Percentiles rank a stretch among this genome's conserved stretches.
phyloP scores from a whole-genome alignment of 2,329 filamentous ascomycete genomes.

The Talaromyces sp. region DNA sequence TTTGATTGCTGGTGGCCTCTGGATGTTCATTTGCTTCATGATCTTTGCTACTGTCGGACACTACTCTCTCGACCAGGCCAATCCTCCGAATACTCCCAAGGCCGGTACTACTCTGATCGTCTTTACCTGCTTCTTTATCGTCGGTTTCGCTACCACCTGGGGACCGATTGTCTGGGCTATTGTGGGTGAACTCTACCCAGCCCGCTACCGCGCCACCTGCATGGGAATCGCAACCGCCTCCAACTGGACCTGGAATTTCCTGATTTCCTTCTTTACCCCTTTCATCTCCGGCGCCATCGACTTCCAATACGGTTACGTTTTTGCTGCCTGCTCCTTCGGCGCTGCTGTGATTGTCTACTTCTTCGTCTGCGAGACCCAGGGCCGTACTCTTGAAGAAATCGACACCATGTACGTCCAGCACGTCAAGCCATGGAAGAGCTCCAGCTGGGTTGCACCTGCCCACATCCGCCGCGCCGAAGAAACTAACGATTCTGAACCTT shows the following conservation, averaged over 20 bases:
- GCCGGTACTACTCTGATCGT: slow-evolving; percentile 68
- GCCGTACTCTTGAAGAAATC: slow-evolving; percentile 72
- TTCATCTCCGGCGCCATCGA: slow-evolving; percentile 71
- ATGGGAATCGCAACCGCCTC: slow-evolving; percentile 74
- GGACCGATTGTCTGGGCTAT: slow-evolving; percentile 56
- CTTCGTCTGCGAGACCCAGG: slow-evolving; percentile 72
- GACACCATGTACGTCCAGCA: slow-evolving; percentile 71
- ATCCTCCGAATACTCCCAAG: slow-evolving; percentile 43
- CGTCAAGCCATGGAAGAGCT: slow-evolving; percentile 62
- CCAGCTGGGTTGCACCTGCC: slow-evolving; percentile 45
- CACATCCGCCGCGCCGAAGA: slow-evolving; percentile 5
- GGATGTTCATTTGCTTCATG: slow-evolving; percentile 63
- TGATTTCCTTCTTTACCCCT: slow-evolving; percentile 74
- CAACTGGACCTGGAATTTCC: slow-evolving; percentile 77
- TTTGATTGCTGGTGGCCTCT: slow-evolving; percentile 63
- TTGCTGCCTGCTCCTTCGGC: slow-evolving; percentile 67
- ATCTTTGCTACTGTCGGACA: slow-evolving; percentile 60
- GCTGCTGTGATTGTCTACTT: slow-evolving; percentile 68
- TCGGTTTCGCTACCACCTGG: slow-evolving; percentile 68
- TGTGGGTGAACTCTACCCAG: slow-evolving; percentile 45
- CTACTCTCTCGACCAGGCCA: slow-evolving; percentile 36
- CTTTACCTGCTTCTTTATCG: slow-evolving; percentile 70
- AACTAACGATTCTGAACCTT: not conserved
- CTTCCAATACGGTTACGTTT: slow-evolving; percentile 74
- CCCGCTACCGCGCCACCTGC: slow-evolving; percentile 62